Conservation (phyloP, 371 early-diverging fungal genomes). For the Apophysomyces sp. region DNA sequence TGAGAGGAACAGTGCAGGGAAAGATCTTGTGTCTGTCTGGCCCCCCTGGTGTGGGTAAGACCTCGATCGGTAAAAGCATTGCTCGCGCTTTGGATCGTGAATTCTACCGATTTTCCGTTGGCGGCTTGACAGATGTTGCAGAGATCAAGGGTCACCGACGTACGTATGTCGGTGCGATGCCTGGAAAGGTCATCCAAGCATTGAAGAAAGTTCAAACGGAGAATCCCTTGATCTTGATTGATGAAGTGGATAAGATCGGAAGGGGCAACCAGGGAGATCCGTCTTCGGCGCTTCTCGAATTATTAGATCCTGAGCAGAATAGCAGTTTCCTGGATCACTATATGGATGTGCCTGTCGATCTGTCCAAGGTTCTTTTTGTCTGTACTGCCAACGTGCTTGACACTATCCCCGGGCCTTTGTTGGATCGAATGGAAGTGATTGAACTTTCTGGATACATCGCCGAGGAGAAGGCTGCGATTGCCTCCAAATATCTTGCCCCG, state of each 20-base stretch:
- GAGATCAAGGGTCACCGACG: conserved; percentile 98
- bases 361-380: conserved; percentile 95
- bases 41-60: conserved; percentile 98
- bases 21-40: conserved; percentile 96
- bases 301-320: conserved; percentile 97
- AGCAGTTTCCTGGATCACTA: conserved; percentile 96
- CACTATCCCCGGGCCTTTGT: conserved; percentile 94
- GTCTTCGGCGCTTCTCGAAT: conserved; percentile 92
- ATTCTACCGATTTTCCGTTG: conserved; percentile 96
- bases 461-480: conserved; percentile 97
- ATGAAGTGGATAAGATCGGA: conserved; percentile 98
- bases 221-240: conserved; percentile 95
- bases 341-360: conserved; percentile 96
- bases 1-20: conserved; percentile 93
- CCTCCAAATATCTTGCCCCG: conserved; percentile 86
- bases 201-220: conserved; percentile 96
- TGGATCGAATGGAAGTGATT: conserved; percentile 98
- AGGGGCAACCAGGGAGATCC: conserved; percentile 96
- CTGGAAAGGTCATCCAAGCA: conserved; percentile 98
- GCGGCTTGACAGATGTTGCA: conserved; percentile 96
- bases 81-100: conserved; percentile 92
- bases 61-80: conserved; percentile 96
- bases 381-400: conserved; percentile 97
- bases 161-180: conserved; percentile 99
- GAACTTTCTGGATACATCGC: conserved; percentile 94